A percentile compares a stretch with the other conserved stretches of the same genome.
Evolutionary conservation across 1,139 yeast genomes (phyloP).

Genomic region (Lodderomyces pseudojiufengensis): DNA sequence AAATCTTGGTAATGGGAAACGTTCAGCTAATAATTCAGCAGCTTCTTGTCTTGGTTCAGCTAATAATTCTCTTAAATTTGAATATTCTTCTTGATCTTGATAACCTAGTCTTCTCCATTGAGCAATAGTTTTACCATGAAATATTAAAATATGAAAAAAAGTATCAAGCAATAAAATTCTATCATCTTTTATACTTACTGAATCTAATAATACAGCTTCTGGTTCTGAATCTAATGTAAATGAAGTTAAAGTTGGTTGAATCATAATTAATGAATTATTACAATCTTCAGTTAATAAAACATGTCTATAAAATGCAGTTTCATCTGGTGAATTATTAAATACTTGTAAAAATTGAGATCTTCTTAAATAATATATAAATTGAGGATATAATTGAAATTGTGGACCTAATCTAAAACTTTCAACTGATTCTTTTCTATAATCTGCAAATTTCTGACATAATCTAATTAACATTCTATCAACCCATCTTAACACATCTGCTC

Average conservation of each 20-base stretch:
- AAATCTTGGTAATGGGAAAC: slow-evolving; percentile 93
- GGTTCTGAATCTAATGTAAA: slow-evolving; percentile 80
- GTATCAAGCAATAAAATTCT: slow-evolving; percentile 86
- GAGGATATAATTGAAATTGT: slow-evolving; percentile 67
- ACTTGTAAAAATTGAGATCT: slow-evolving; percentile 96
- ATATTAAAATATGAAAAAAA: slow-evolving; percentile 91
- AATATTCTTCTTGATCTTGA: slow-evolving; percentile 87
- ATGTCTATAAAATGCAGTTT: slow-evolving; percentile 95
- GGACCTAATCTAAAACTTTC: slow-evolving; percentile 47
- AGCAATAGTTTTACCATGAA: slow-evolving; percentile 92
- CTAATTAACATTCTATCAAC: slow-evolving; percentile 49
- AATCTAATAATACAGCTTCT: slow-evolving; percentile 90
- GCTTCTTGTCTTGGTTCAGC: slow-evolving; percentile 93
- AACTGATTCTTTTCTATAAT: slow-evolving; percentile 46
- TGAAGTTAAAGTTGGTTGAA: slow-evolving; percentile 90
- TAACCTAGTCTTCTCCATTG: slow-evolving; percentile 96
- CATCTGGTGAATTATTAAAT: slow-evolving; percentile 97
- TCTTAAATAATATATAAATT: slow-evolving; percentile 92
- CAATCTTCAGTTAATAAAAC: slow-evolving; percentile 88
- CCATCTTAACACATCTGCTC: slow-evolving; percentile 52
- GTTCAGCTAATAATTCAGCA: slow-evolving; percentile 81
- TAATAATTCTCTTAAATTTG: slow-evolving; percentile 77
- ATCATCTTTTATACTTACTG: slow-evolving; percentile 88
- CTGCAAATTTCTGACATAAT: slow-evolving; percentile 51
- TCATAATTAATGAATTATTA: slow-evolving; percentile 91